Base-by-base conservation (phyloP, 768 basidiomycete genomes). In the Boletellus sp. region DNA sequence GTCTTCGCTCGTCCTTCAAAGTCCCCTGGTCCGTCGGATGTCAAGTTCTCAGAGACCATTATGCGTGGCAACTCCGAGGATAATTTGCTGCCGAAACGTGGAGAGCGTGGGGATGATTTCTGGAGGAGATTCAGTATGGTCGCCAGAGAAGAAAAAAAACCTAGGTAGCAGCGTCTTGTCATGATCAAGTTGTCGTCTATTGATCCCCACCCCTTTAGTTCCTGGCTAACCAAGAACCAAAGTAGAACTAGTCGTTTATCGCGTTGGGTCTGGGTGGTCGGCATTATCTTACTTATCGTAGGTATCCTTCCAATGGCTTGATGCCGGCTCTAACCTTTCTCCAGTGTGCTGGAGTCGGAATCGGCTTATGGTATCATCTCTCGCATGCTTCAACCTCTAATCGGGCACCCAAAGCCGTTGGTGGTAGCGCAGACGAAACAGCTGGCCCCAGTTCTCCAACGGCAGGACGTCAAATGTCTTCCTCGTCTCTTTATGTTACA, bases 71-170 rank as follows among this genome's bases (percentile, higher is more conserved):
- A 82, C 43, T 73, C 73, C 1, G 89, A 91, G 64, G 86, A 84
- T 36, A 79, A 81, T 2, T 62, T 87, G 3, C 64, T 90, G 8
- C 84, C 87, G 2, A 73, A 73, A 35, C 77, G 86, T 39, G 86
- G 87, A 3, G 81, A 87, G 63, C 80, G 76, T 42, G 87, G 87
- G 1, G 88, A 91, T 59, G 85, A 90, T 59, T 91, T 92, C 69
- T 92, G 90, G 90, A 75, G 86, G 52, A 76, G 90, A 34, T 92
- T 91, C 69, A 87, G 85, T 53, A 89, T 90, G 74, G 82, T 91
- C 53, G 88, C 81, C 9, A 87, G 81, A 61, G 81, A 83, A 51
- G 82, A 86, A 56, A 72, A 74, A 61, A 81, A 80, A 58, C 74
- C 77, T 66, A 72, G 70, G 76, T 74, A 45, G 17, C 57, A 54